Base-by-base conservation (phyloP, 129 eudicot species). In the Pseudognaphalium luteoalbum region DNA sequence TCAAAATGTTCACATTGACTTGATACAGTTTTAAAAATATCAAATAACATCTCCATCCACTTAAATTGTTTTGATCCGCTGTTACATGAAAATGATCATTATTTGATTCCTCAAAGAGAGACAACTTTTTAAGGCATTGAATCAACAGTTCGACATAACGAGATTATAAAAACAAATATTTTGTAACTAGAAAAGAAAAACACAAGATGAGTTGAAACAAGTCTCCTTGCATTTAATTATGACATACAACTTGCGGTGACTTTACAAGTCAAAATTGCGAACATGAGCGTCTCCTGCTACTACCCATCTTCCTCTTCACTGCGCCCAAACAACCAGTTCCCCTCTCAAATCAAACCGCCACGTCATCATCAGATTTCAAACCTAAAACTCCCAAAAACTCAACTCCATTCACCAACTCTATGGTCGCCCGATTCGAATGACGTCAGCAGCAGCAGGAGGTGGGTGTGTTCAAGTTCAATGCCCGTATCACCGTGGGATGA, bases 401-500 rank as follows among this genome's bases (percentile, higher is more conserved):
- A 39, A 2, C 39, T 58, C 35, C 34, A 78, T 28, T 35, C 71
- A 73, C 74, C 11, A 44, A 10, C 51, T 22, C 66, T 71, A 29
- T 33, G 29, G 16, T 10, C 4, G 20, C 61, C 57, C 50, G 54
- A 63, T 30, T 57, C 47, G n/a, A 47, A 64, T 30, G 58, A 71
- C 17, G 67, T 65, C 76, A 44, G 34, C 29, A 12, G 74, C 57
- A 71, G 39, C 56, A 44, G 70, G 74, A 70, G 76, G 28, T 0
- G 28, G 35, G 83, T 75, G 29, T 35, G 30, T 56, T 29, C 85
- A 42, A 30, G 30, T 56, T 29, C 85, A 42, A 30, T 73, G 66
- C 75, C 58, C 70, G 69, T 57, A 12, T 78, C 91, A 11, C 77
- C 88, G 0, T 84, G 93, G 91, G 91, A 85, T 70, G 92, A 84